Evolutionary conservation across 768 basidiomycete genomes (phyloP).

Genomic region (Lentinula lateritia): DNA sequence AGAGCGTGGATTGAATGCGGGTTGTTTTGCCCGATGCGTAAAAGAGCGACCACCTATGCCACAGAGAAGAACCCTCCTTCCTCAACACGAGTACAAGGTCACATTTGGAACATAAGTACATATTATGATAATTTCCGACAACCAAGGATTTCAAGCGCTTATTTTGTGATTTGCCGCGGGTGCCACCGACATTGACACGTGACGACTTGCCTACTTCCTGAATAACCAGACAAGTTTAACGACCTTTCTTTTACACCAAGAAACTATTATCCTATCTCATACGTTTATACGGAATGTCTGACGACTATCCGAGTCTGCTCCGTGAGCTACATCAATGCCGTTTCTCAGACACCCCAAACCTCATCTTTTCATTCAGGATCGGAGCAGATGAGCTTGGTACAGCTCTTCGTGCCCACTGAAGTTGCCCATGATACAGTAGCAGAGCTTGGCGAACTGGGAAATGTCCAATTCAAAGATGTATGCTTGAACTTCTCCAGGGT

Average conservation of each 20-base stretch:
- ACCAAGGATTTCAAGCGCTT: too few relatives aligned
- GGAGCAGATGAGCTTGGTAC: constrained; percentile 96
- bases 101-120: too few relatives aligned
- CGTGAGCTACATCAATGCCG: constrained; percentile 43
- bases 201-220: neutral
- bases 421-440: constrained; percentile 96
- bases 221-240: too few relatives aligned
- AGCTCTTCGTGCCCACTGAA: constrained; percentile 95
- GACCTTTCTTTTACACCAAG: too few relatives aligned
- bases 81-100: neutral
- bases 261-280: neutral
- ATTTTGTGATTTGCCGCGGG: too few relatives aligned
- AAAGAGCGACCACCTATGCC: neutral
- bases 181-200: too few relatives aligned
- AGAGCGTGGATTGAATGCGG: neutral
- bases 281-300: constrained; percentile 44
- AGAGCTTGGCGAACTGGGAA: constrained; percentile 90
- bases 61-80: too few relatives aligned
- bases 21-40: neutral
- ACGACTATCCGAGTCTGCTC: constrained; percentile 80
- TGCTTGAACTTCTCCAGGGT: constrained; percentile 18
- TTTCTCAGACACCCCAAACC: neutral
- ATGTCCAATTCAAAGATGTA: constrained; percentile 98
- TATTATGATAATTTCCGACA: too few relatives aligned
- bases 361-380: constrained; percentile 52